Percentiles rank a stretch among this genome's conserved stretches.
Evolutionary conservation across 2,329 filamentous ascomycete genomes (phyloP).

Genomic region (Cercospora beticola): DNA sequence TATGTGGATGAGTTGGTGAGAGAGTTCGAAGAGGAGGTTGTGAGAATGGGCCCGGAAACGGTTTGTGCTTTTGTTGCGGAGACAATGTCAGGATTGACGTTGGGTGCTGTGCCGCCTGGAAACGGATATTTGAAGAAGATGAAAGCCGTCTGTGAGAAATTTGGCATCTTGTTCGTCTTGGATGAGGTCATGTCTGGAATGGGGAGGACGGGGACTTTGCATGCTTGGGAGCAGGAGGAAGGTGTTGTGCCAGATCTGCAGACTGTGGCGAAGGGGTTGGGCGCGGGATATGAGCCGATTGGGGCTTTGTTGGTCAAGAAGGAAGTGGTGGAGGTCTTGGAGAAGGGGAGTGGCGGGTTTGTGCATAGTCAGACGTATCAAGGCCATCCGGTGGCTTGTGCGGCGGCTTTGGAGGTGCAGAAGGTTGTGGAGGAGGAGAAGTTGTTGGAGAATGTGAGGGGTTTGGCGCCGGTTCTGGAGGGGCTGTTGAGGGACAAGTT

Average conservation of each 20-base stretch:
- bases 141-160: conserved; percentile 54
- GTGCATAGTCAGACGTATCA: conserved; percentile 60
- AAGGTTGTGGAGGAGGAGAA: conserved; percentile 55
- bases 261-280: conserved; percentile 63
- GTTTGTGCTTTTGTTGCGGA: conserved; percentile 54
- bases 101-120: conserved; percentile 53
- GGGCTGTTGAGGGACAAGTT: conserved; percentile 44
- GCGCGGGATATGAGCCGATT: conserved; percentile 61
- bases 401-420: conserved; percentile 62
- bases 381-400: conserved; percentile 57
- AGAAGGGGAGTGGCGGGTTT: conserved; percentile 45
- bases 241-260: conserved; percentile 61
- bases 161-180: conserved; percentile 57
- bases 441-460: conserved; percentile 56
- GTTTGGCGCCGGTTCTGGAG: conserved; percentile 51
- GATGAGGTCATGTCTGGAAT: conserved; percentile 47
- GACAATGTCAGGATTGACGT: conserved; percentile 47
- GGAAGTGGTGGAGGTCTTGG: conserved; percentile 49
- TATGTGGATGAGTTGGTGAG: conserved; percentile 45
- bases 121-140: conserved; percentile 58
- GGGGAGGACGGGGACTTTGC: conserved; percentile 34
- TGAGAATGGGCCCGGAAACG: conserved; percentile 47
- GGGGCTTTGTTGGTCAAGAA: conserved; percentile 54
- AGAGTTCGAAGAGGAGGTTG: conserved; percentile 53
- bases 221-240: conserved; percentile 34